These are phyloP conservation scores for Lantana camara DNA, from an alignment of 257 asterid species.

Conservation along the genomic window DNA sequence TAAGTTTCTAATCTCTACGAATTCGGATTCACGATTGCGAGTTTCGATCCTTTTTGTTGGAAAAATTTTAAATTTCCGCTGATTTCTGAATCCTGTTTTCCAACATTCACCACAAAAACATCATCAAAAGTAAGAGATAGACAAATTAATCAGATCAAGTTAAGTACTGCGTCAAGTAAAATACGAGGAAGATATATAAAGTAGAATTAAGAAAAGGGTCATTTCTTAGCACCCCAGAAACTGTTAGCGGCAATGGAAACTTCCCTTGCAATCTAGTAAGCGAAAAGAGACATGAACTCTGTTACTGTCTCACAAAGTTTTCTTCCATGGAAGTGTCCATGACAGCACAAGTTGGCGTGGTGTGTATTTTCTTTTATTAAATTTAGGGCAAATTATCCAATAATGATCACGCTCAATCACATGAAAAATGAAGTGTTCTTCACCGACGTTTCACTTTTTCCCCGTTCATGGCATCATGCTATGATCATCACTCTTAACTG, in stretches of 20 bases:
- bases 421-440: too few relatives aligned
- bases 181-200: constrained; percentile 26
- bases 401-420: neutral
- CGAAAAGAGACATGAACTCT: constrained; percentile 18
- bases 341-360: constrained; percentile 1
- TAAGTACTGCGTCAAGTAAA: constrained; percentile 8
- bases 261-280: neutral
- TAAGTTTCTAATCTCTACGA: too few relatives aligned
- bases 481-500: too few relatives aligned
- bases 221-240: constrained; percentile 13
- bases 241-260: constrained; percentile 13
- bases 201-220: constrained; percentile 37
- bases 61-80: too few relatives aligned
- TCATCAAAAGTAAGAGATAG: constrained; percentile 16
- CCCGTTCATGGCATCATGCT: too few relatives aligned
- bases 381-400: constrained; percentile 29
- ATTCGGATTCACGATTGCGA: too few relatives aligned
- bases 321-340: constrained; percentile 22
- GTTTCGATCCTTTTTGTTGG: too few relatives aligned
- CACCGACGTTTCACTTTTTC: too few relatives aligned
- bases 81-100: too few relatives aligned
- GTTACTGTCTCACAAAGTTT: constrained; percentile 22
- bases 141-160: neutral
- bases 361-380: constrained; percentile 1
- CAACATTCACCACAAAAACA: neutral